Base-by-base conservation (phyloP, 177 flowering plant species). In the Vitis hybrid region DNA sequence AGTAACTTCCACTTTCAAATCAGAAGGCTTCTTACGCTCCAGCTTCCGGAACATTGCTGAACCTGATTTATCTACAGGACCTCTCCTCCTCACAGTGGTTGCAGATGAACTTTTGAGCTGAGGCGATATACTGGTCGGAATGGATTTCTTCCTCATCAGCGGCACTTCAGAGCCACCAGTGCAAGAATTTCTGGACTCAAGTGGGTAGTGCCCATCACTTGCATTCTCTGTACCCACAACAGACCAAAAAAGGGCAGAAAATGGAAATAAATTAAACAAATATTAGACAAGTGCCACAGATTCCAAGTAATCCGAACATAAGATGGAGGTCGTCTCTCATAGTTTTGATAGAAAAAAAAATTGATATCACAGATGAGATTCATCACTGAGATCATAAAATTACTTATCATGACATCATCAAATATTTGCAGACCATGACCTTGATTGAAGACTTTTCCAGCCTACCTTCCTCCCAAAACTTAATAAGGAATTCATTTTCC, bases 141-240 rank as follows among this genome's bases (percentile, higher is more conserved):
- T 48, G 5, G 71, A 29, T 60, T 66, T 85, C 60, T 56, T 84
- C 72, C 78, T 77, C 56, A 45, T 56, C 16, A 63, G 71, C 62
- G 88, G 70, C 57, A 84, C 61, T 33, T 68, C 80, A 63, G 67
- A 64, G 45, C 64, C 72, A 31, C 66, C 22, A 63, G 75, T 53
- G 62, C 62, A 62, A 64, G 79, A 60, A 71, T 74, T 74, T 72
- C 62, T 85, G 3, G 78, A 78, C 15, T 71, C 84, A 51, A 78
- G 62, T 22, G 89, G 87, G 66, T 76, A 78, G 26, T 76, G 75
- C 33, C 83, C 87, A 67, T 86, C 87, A 72, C 86, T 85, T 0
- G 77, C 82, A 77, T 80, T 83, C 16, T 89, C 97, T 87, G 87
- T 66, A 18, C 22, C 53, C 62, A 39, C 22, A 66, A 5, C 3